A percentile compares a stretch with the other conserved stretches of the same genome.
Evolutionary conservation across 169 alveolate genomes (phyloP).

Genomic region (Plasmodium vivax): DNA sequence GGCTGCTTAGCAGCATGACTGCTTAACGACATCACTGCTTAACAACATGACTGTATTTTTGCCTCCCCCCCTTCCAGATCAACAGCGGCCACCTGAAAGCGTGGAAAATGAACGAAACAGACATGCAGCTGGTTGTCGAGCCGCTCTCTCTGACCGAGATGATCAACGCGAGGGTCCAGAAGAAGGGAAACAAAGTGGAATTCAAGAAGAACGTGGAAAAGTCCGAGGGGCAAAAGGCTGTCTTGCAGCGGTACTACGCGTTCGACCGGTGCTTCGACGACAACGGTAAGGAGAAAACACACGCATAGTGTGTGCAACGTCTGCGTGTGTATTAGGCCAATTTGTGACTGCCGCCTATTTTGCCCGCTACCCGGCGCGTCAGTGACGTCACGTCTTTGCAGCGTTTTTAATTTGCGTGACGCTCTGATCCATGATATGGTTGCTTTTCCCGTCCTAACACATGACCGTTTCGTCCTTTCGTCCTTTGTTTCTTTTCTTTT

Average conservation of each 20-base stretch:
- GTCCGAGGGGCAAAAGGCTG: conserved; percentile 84
- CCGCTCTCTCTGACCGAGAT: conserved; percentile 82
- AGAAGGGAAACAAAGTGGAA: conserved; percentile 72
- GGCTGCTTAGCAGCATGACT: not conserved
- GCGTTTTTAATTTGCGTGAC: not conserved
- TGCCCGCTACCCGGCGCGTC: not conserved
- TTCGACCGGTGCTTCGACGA: conserved; percentile 86
- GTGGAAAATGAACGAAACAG: conserved; percentile 80
- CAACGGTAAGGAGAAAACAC: conserved; percentile 66
- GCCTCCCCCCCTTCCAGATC: conserved; percentile 62
- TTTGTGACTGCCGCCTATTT: not conserved
- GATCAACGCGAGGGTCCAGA: conserved; percentile 76
- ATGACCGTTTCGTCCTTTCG: not conserved
- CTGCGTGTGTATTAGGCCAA: not conserved
- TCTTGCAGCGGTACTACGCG: conserved; percentile 80
- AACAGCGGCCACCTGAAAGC: conserved; percentile 83
- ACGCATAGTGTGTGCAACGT: not conserved
- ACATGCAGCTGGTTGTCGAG: conserved; percentile 81
- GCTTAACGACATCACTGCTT: not conserved
- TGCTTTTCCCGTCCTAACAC: not conserved
- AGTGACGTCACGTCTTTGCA: not conserved
- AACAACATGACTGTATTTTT: not conserved
- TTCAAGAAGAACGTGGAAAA: conserved; percentile 76
- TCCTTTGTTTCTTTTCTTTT: not conserved
- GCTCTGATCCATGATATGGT: not conserved